Evolutionary conservation across 257 asterid genomes (phyloP).

Genomic region (Leptodermis oblonga): DNA sequence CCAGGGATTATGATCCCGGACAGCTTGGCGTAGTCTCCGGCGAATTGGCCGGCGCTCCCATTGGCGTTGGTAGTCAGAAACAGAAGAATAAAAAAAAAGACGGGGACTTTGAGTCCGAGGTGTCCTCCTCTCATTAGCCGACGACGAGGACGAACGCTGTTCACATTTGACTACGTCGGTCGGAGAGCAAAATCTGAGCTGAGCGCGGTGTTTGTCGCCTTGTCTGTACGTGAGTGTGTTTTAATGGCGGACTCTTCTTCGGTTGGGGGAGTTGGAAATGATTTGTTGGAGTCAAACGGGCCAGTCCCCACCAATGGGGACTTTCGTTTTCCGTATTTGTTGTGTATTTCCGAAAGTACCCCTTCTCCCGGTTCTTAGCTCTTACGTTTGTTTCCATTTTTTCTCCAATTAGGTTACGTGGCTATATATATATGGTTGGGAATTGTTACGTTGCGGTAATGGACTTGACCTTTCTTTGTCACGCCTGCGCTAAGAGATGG

Average conservation of each 20-base stretch:
- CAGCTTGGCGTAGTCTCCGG: constrained; percentile 47
- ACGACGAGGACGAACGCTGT: neutral
- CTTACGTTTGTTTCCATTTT: neutral
- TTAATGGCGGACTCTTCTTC: neutral
- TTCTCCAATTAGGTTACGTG: neutral
- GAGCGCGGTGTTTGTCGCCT: neutral
- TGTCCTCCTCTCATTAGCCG: constrained; percentile 53
- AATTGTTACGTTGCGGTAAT: neutral
- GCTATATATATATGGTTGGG: neutral
- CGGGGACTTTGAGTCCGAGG: constrained; percentile 28
- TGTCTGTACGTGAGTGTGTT: neutral
- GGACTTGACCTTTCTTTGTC: neutral
- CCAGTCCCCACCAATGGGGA: constrained; percentile 1
- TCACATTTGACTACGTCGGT: constrained; percentile 9
- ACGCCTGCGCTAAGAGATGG: too few relatives aligned
- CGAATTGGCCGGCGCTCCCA: constrained; percentile 41
- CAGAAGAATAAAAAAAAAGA: constrained; percentile 35
- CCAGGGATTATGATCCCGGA: constrained; percentile 97
- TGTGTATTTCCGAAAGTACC: neutral
- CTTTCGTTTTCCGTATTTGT: neutral
- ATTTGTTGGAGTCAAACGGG: neutral
- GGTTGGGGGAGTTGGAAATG: constrained; percentile 9
- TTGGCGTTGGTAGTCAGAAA: constrained; percentile 24
- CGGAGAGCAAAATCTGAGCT: too few relatives aligned
- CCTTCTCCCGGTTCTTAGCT: neutral